Evolutionary conservation across 805 yeast genomes (phyloP), one percentile per base, ranked within the genome.

Genomic region (Candida takata): DNA sequence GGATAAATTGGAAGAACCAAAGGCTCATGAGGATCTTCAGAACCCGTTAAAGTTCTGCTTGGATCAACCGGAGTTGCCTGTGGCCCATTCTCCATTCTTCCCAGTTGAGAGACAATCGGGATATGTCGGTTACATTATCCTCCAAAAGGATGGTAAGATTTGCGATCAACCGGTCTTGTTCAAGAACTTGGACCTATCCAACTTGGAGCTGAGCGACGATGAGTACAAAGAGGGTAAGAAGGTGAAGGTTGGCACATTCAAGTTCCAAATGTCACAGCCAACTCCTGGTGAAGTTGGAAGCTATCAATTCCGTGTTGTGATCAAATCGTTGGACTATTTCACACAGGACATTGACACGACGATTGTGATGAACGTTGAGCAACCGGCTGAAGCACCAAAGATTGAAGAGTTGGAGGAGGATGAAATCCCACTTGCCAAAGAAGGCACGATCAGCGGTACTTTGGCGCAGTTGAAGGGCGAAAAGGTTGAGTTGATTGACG

Each of bases 341-440:
- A 95, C 95, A 6, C 61, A 74, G 14, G 97, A 90, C 55, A 56
- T 85, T 17, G 85, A 80, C 45, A 70, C 79, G 42, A 81, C 88
- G 8, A 60, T 85, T 32, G 62, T 64, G 17, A 71, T 88, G 79
- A 65, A 71, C n/a, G 95, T 88, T 24, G 67, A 72, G 47, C 68
- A 74, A 16, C 72, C 79, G 24, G 23, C 23, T 2, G 23, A 20
- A 10, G 2, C 72, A 79, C 33, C 54, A 61, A 48, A 36, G 55
- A 8, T 64, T 57, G 13, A 71, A 65, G 30, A 76, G 73, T 34
- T 64, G 57, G n/a, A 71, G 64, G 28, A 61, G 21, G 37, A 73
- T 37, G 84, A 71, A 36, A 75, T 80, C 35, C 77, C 81, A 27
- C 84, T 76, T 36, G 82, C 86, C 3, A 84, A 75, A 36, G 88